These are phyloP conservation scores for Citrullus amarus DNA, from an alignment of 306 rosid species.

Conservation along the genomic window DNA sequence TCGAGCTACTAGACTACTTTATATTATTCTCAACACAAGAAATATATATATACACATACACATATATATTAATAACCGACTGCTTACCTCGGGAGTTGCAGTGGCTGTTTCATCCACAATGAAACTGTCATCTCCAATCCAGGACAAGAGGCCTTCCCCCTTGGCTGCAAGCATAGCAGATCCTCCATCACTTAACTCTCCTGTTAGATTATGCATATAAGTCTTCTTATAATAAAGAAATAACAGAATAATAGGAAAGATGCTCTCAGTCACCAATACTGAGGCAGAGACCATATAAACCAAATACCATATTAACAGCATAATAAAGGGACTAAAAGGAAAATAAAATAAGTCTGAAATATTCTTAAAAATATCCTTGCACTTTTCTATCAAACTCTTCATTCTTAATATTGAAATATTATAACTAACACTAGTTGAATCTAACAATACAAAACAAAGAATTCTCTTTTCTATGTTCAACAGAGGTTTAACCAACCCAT, in stretches of 20 bases:
- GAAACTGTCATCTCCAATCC: slow-evolving; percentile 62
- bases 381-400: neutral
- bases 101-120: slow-evolving; percentile 40
- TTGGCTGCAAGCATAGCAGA: slow-evolving; percentile 48
- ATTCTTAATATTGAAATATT: neutral
- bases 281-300: no score
- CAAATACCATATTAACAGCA: no score
- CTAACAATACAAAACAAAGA: neutral
- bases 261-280: no score
- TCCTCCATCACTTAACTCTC: slow-evolving; percentile 48
- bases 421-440: neutral
- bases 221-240: no score
- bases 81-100: slow-evolving; percentile 46
- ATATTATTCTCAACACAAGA: neutral
- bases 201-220: slow-evolving; percentile 17
- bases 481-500: neutral
- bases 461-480: neutral
- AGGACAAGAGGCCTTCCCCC: slow-evolving; percentile 51
- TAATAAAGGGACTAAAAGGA: no score
- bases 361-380: no score
- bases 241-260: no score
- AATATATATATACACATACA: neutral
- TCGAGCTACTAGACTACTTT: neutral
- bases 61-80: neutral
- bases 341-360: no score